These are phyloP conservation scores for Cicer chorassanicum DNA, from an alignment of 306 rosid species.

Conservation along the genomic window DNA sequence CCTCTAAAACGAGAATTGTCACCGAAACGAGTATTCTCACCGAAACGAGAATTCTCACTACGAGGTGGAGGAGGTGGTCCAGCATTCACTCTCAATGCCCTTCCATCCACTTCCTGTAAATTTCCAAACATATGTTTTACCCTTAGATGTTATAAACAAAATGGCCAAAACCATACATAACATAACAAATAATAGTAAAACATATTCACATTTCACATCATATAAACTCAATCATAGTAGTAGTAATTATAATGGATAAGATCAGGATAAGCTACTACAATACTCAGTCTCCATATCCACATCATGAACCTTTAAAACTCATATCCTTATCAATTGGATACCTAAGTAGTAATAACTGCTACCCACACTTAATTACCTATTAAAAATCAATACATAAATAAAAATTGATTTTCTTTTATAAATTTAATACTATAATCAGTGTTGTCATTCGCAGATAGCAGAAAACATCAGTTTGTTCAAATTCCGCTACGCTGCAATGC, in stretches of 20 bases:
- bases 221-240: background rate
- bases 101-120: conserved; percentile 78
- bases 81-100: conserved; percentile 77
- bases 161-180: conserved; percentile 10
- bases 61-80: conserved; percentile 85
- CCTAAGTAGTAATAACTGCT: background rate
- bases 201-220: conserved; percentile 26
- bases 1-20: conserved; percentile 13
- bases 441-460: no score
- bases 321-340: background rate
- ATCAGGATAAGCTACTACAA: background rate
- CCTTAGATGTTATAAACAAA: conserved; percentile 29
- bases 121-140: conserved; percentile 18
- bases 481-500: no score
- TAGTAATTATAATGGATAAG: background rate
- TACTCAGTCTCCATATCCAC: background rate
- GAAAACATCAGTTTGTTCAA: no score
- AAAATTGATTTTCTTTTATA: background rate
- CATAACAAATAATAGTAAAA: background rate
- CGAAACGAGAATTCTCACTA: conserved; percentile 48
- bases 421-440: no score
- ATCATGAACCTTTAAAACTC: background rate
- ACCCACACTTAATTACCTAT: background rate
- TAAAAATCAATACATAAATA: background rate
- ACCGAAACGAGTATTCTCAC: background rate